Evolutionary conservation across 2,329 filamentous ascomycete genomes (phyloP).

Genomic region (Colletotrichum sublineola): DNA sequence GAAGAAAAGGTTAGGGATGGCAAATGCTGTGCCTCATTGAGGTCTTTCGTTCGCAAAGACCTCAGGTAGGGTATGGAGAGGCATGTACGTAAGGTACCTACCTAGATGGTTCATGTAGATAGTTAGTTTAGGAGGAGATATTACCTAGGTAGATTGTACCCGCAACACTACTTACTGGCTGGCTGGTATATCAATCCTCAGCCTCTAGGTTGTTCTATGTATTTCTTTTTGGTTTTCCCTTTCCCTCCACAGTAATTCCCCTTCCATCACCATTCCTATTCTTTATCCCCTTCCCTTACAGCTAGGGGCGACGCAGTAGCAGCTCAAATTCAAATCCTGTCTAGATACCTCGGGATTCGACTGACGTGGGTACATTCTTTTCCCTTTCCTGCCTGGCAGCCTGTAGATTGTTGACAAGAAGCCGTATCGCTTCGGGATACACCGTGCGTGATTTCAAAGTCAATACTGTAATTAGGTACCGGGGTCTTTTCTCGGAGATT

Average conservation of each 20-base stretch:
- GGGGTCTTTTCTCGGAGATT: neutral
- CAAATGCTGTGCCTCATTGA: neutral
- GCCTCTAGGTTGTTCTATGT: neutral
- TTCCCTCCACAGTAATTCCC: neutral
- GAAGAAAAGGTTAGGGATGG: neutral
- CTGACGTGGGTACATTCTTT: neutral
- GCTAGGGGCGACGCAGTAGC: neutral
- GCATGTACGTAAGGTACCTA: no score
- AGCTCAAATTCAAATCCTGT: constrained; percentile 4
- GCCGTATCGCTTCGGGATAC: neutral
- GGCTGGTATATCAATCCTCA: constrained; percentile 15
- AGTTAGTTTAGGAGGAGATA: no score
- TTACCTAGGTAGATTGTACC: neutral
- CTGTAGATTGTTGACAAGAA: neutral
- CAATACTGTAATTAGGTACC: constrained; percentile 3
- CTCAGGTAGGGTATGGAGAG: neutral
- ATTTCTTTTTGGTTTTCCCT: neutral
- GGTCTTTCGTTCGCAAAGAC: neutral
- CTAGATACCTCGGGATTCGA: neutral
- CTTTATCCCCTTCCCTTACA: no score
- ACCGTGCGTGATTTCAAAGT: neutral
- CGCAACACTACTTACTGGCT: neutral
- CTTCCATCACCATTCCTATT: neutral
- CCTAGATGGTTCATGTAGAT: neutral
- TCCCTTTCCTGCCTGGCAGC: neutral